Percentiles rank a stretch among this genome's conserved stretches.
Conservation (phyloP, 2,329 filamentous ascomycete species). For the Sporothrix brunneoviolacea region DNA sequence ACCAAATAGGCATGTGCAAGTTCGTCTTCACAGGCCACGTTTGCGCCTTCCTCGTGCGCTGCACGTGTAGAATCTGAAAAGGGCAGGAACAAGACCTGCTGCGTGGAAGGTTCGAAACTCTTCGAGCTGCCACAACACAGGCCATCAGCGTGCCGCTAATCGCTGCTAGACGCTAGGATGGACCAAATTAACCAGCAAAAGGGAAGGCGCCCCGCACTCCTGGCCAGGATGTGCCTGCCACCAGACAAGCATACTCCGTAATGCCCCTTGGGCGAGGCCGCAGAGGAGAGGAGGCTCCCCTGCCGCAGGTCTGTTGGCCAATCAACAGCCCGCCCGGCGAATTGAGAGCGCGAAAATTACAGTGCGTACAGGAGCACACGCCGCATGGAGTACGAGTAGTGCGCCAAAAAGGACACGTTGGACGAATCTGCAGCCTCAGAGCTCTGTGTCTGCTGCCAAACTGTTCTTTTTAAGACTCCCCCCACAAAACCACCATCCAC, state of each 20-base stretch:
- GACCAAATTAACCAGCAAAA: background rate
- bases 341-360: conserved; percentile 10
- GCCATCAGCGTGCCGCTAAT: background rate
- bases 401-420: conserved; percentile 23
- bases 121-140: conserved; percentile 11
- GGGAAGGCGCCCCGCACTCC: conserved; percentile 14
- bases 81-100: background rate
- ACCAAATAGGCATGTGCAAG: no score
- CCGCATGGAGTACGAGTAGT: no score
- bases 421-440: conserved; percentile 11
- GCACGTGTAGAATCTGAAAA: conserved; percentile 1
- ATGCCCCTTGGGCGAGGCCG: background rate
- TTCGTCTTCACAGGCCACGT: background rate
- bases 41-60: background rate
- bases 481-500: conserved; percentile 12
- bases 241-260: conserved; percentile 1
- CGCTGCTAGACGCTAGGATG: conserved; percentile 1
- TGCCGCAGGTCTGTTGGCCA: background rate
- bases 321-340: conserved; percentile 1
- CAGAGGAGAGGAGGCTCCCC: background rate
- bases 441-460: conserved; percentile 6
- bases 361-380: conserved; percentile 5
- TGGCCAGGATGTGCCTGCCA: background rate
- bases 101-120: conserved; percentile 20
- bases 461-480: conserved; percentile 13